These are phyloP conservation scores for Diplodia seriata DNA, from an alignment of 2,329 filamentous ascomycete species.

Conservation along the genomic window DNA sequence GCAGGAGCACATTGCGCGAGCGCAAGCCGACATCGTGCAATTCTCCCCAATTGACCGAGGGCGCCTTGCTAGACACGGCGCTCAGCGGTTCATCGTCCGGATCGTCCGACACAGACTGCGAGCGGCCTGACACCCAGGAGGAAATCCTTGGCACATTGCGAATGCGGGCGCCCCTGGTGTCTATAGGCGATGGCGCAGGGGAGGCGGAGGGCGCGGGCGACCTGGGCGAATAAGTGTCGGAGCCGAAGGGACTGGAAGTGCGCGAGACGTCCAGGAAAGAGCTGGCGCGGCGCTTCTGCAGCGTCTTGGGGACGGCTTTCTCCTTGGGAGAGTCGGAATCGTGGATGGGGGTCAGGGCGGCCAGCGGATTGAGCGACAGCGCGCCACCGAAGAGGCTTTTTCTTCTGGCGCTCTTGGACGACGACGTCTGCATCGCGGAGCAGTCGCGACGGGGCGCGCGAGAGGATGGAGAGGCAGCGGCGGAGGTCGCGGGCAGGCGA, in stretches of 20 bases:
- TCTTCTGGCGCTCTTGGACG: constrained; percentile 39
- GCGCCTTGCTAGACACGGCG: constrained; percentile 58
- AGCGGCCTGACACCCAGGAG: constrained; percentile 60
- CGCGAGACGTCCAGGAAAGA: constrained; percentile 33
- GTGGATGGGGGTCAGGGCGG: constrained; percentile 41
- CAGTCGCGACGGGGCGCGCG: background rate
- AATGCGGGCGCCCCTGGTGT: constrained; percentile 37
- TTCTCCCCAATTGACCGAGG: constrained; percentile 55
- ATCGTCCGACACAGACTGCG: constrained; percentile 52
- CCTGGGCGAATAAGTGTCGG: constrained; percentile 41
- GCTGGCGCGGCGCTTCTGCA: constrained; percentile 46
- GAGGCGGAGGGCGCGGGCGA: constrained; percentile 19
- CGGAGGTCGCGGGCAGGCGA: background rate
- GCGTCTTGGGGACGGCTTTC: constrained; percentile 24
- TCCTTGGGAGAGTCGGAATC: constrained; percentile 38
- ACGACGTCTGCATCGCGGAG: constrained; percentile 28
- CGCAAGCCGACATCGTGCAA: constrained; percentile 47
- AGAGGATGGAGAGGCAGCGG: background rate
- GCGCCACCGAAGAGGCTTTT: constrained; percentile 45
- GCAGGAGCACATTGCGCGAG: constrained; percentile 61
- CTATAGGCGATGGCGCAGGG: constrained; percentile 35
- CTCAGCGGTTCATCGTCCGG: constrained; percentile 60
- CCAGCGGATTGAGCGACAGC: constrained; percentile 41
- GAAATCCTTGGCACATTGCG: constrained; percentile 60
- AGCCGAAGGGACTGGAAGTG: constrained; percentile 50